Evolutionary conservation across 345 rosid species (phyloP), one percentile per base, ranked within the genome.

Genomic region (Citrus cavaleriei): DNA sequence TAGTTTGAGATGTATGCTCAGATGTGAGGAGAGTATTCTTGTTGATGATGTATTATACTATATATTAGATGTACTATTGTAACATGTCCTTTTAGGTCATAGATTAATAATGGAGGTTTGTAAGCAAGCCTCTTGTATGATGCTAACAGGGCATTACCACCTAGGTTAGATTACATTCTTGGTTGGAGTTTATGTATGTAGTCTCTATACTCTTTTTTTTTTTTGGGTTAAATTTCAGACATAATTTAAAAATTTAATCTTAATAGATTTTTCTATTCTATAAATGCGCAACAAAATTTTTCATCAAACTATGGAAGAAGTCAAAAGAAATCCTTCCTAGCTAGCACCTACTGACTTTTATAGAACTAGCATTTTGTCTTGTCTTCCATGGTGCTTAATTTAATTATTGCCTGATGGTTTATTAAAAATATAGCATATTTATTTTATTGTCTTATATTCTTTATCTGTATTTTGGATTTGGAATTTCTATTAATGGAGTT

Each of bases 241-340:
- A 19, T 3, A 19, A 9, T 13, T 12, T 40, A 21, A 42, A 42
- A 21, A 7, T 74, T 19, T 62, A 10, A 14, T 66, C 37, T 4
- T 74, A 35, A 24, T 28, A 46, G 32, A 37, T 75, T 74, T 37
- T 25, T 78, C 72, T 35, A 35, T 4, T 35, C 54, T 85, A 28
- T 75, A 96, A 97, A 85, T 96, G 97, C 93, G 4, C 4, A 30
- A 4, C 32, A 30, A 30, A 30, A 30, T 3, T 30, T 3, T 30
- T 30, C 32, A 30, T 95, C 90, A 91, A 49, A 96, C 92, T 66
- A 87, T 96, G 74, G 99, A 96, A 78, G 99, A 96, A 83, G 98
- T 94, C 84, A 94, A 94, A 87, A 98, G 97, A 78, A 96, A 96
- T 82, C 94, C 98, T 49, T 90, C 94, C 25, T 96, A 98, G 94